Evolutionary conservation across 108 stramenopile genomes (phyloP).

Genomic region (Chaetoceros tenuissimus): DNA sequence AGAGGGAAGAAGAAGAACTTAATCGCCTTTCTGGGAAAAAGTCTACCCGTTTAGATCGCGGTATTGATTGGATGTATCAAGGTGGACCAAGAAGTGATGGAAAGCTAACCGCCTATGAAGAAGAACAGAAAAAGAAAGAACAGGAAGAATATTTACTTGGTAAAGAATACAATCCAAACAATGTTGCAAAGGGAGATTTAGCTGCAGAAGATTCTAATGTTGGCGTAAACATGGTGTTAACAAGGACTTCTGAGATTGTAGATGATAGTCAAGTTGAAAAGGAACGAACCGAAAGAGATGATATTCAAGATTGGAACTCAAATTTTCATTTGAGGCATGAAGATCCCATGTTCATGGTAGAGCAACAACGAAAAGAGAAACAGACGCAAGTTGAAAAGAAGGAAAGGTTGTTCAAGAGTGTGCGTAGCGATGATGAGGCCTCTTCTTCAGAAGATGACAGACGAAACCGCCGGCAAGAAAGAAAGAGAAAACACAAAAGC

Average conservation of each 20-base stretch:
- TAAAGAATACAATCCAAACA: slow-evolving; percentile 59
- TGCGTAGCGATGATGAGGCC: slow-evolving; percentile 21
- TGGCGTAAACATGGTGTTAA: slow-evolving; percentile 43
- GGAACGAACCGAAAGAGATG: slow-evolving; percentile 1
- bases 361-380: slow-evolving; percentile 36
- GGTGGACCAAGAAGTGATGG: slow-evolving; percentile 21
- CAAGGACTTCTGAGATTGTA: slow-evolving; percentile 5
- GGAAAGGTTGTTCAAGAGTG: slow-evolving; percentile 47
- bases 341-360: slow-evolving; percentile 81
- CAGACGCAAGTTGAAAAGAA: slow-evolving; percentile 43
- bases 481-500: too few relatives aligned
- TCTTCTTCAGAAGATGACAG: slow-evolving; percentile 8
- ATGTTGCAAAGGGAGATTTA: slow-evolving; percentile 39
- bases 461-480: neutral
- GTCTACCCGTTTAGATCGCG: slow-evolving; percentile 49
- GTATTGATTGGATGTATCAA: slow-evolving; percentile 94
- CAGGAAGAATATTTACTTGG: slow-evolving; percentile 87
- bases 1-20: slow-evolving; percentile 87
- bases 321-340: slow-evolving; percentile 66
- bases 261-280: slow-evolving; percentile 14
- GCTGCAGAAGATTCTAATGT: slow-evolving; percentile 41
- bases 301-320: slow-evolving; percentile 34
- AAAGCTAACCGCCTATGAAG: slow-evolving; percentile 12
- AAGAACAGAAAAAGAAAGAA: slow-evolving; percentile 57
- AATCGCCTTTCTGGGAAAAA: slow-evolving; percentile 65